These are phyloP conservation scores for Coniochaeta sp. DNA, from an alignment of 2,329 filamentous ascomycete species.

Conservation along the genomic window DNA sequence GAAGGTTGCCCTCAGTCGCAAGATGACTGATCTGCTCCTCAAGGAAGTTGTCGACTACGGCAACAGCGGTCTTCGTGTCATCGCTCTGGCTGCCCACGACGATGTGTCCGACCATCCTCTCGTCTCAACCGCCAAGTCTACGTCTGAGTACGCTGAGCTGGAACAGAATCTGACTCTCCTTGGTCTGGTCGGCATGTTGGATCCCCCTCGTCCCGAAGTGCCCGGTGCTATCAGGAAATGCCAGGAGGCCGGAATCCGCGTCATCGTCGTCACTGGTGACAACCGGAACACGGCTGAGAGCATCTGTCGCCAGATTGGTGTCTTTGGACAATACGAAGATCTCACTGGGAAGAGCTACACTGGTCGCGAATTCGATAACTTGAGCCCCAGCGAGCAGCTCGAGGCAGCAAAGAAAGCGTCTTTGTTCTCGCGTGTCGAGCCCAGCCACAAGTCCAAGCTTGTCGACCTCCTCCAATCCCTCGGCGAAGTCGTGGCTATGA, in stretches of 20 bases:
- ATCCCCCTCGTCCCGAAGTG: constrained; percentile 91
- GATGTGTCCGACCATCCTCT: constrained; percentile 65
- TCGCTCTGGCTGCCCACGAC: constrained; percentile 82
- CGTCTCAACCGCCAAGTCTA: constrained; percentile 68
- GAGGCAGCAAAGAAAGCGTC: constrained; percentile 79
- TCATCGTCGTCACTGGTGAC: constrained; percentile 97
- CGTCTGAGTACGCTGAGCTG: constrained; percentile 74
- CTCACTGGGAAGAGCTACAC: constrained; percentile 90
- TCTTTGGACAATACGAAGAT: constrained; percentile 78
- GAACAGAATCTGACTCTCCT: constrained; percentile 94
- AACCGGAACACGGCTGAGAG: constrained; percentile 97
- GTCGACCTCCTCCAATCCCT: constrained; percentile 91
- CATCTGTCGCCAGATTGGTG: constrained; percentile 93
- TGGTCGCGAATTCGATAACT: constrained; percentile 85
- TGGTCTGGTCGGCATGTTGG: constrained; percentile 91
- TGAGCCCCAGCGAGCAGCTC: constrained; percentile 72
- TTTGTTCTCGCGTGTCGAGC: constrained; percentile 93
- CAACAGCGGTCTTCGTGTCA: constrained; percentile 86
- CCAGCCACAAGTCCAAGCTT: constrained; percentile 92
- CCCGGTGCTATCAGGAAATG: constrained; percentile 80
- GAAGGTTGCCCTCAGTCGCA: constrained; percentile 63
- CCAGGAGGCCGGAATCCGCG: constrained; percentile 86
- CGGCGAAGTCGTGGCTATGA: constrained; percentile 97
- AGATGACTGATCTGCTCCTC: constrained; percentile 62
- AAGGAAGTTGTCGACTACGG: constrained; percentile 85